These are phyloP conservation scores for Cladosporium cucumerinum DNA, from an alignment of 2,329 filamentous ascomycete genomes.

Conservation along the genomic window DNA sequence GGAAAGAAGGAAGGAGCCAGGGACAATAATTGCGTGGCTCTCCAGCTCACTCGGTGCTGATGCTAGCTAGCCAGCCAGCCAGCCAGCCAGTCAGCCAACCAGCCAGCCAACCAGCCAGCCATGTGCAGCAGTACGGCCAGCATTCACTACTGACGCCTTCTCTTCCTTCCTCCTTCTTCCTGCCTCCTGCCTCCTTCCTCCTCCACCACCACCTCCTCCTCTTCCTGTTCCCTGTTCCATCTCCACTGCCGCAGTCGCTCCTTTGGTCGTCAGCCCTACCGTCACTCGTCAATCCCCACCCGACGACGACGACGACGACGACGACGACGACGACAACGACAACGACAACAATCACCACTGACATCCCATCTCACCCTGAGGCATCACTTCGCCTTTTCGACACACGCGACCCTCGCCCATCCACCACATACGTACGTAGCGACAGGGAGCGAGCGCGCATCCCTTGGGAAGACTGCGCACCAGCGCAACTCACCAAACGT, in stretches of 20 bases:
- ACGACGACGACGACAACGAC: background rate
- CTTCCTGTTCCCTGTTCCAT: no score
- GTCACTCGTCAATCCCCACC: background rate
- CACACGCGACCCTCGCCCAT: background rate
- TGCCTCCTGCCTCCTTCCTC: no score
- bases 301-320: background rate
- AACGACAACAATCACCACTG: background rate
- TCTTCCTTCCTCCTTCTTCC: background rate
- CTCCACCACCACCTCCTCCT: background rate
- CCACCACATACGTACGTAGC: no score
- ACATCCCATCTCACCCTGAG: background rate
- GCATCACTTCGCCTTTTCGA: background rate
- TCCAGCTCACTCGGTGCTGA: no score
- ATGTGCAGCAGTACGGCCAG: background rate
- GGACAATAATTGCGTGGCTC: background rate
- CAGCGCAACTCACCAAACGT: slow-evolving; percentile 7
- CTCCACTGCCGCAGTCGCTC: slow-evolving; percentile 8
- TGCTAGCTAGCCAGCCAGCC: no score
- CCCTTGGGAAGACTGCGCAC: slow-evolving; percentile 6
- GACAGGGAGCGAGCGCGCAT: slow-evolving; percentile 11
- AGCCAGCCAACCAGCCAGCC: no score
- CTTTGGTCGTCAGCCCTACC: background rate
- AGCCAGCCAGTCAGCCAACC: no score
- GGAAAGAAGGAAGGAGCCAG: no score
- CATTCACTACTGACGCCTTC: background rate